Evolutionary conservation across 495 filamentous ascomycete species (phyloP), one percentile per base, ranked within the genome.

Genomic region (Penicillium egyptiacum): DNA sequence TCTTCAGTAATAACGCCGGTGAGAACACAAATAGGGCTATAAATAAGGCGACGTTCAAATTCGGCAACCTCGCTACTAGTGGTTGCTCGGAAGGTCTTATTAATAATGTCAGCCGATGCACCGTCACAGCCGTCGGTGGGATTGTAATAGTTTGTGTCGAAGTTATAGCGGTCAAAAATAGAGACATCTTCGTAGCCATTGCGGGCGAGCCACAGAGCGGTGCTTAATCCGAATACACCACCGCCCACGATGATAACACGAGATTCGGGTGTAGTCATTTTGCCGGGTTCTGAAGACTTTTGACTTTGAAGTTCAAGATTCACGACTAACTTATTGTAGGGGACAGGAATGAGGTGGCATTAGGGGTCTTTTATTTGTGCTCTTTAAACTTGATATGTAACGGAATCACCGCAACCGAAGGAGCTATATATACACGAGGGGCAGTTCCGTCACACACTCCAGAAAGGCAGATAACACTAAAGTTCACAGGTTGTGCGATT

Each of bases 91-190:
- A 62, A 54, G 35, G 58, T 58, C 26, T 62, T 62, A 28, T 58
- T 62, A 7, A 62, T 62, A 53, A n/a, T n/a, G n/a, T 62, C 59
- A 9, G 59, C 59, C 2, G 59, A 62, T 3, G 59, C 59, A 19
- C 49, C 59, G 19, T 62, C 59, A n/a, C 55, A 58, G 25, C 55
- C 50, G 12, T 58, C 17, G 9, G 49, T 12, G 12, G 48, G 55
- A 45, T 53, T 55, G 44, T 62, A 58, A 35, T 35, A 19, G 14
- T 53, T 57, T 10, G 49, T 50, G 10, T 62, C 40, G 25, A 54
- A 62, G 39, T 33, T 26, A 16, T 45, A 55, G 14, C 55, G 54
- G 39, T 62, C 59, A 35, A 62, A 62, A 12, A 62, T 51, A 0
- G 49, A 58, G 10, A 62, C 59, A 39, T 58, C 45, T 17, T 57